phyloP scores from a whole-genome alignment of 177 flowering plant genomes.

The Tripterygium wilfordii region DNA sequence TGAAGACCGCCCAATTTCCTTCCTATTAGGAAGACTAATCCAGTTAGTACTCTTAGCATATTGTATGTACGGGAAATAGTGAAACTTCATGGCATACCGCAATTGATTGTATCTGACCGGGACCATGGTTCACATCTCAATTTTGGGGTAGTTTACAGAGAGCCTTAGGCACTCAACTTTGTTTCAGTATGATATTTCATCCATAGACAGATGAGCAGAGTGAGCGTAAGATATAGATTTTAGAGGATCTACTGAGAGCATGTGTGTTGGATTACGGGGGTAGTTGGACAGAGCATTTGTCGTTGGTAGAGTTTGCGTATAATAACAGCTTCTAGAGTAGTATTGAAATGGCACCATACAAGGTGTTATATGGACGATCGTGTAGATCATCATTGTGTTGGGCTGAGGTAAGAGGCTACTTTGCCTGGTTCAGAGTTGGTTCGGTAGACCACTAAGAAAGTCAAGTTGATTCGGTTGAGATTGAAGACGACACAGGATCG shows the following conservation, averaged over 20 bases:
- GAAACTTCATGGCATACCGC: too few relatives aligned
- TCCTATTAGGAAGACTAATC: too few relatives aligned
- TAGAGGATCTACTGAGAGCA: background rate
- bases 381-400: background rate
- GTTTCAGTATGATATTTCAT: background rate
- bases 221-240: background rate
- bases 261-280: background rate
- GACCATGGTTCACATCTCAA: too few relatives aligned
- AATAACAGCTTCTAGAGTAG: background rate
- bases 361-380: background rate
- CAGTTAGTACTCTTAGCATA: too few relatives aligned
- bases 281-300: background rate
- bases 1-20: too few relatives aligned
- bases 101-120: too few relatives aligned
- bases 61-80: too few relatives aligned
- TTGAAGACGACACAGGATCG: background rate
- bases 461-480: background rate
- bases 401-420: background rate
- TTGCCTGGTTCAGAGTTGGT: background rate
- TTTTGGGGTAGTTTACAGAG: too few relatives aligned
- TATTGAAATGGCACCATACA: background rate
- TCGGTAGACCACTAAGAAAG: background rate
- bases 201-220: background rate
- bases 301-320: slow-evolving; percentile 1
- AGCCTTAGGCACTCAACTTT: too few relatives aligned